Conservation (phyloP, 805 yeast genomes). For the Kodamaea neixiangensis region DNA sequence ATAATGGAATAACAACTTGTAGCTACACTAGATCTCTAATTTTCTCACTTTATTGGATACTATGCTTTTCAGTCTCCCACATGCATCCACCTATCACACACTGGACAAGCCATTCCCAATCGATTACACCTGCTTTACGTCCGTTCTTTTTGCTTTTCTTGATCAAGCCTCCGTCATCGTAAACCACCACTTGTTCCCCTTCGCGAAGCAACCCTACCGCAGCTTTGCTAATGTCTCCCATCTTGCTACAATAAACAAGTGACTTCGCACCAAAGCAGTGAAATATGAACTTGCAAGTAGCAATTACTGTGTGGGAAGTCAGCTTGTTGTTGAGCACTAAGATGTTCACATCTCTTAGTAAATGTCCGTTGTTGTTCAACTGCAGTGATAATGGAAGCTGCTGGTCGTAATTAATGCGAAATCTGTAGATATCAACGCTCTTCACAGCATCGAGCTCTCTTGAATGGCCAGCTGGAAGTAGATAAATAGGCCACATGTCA, state of each 20-base stretch:
- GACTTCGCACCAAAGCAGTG: constrained; percentile 46
- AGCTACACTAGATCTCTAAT: too few relatives aligned
- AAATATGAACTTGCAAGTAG: constrained; percentile 45
- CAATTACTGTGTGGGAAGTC: constrained; percentile 28
- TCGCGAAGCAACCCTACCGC: not conserved
- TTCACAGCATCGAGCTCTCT: constrained; percentile 41
- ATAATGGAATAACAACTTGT: not conserved
- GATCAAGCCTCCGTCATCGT: not conserved
- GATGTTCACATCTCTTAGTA: constrained; percentile 35
- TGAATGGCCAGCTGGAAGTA: constrained; percentile 75
- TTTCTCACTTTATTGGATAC: not conserved
- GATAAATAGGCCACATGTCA: constrained; percentile 50
- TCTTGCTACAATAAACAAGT: not conserved
- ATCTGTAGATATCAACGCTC: constrained; percentile 51
- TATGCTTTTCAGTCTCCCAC: constrained; percentile 3
- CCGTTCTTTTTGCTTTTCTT: not conserved
- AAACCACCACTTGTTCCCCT: constrained; percentile 11
- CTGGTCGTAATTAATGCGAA: constrained; percentile 36
- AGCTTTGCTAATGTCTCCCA: not conserved
- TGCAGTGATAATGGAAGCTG: constrained; percentile 42
- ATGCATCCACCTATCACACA: constrained; percentile 46
- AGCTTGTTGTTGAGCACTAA: constrained; percentile 33
- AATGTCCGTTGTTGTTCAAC: constrained; percentile 35
- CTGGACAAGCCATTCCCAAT: constrained; percentile 72
- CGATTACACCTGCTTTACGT: constrained; percentile 24